phyloP scores from a whole-genome alignment of 2,329 filamentous ascomycete genomes.

The Curvularia eragrostidis region DNA sequence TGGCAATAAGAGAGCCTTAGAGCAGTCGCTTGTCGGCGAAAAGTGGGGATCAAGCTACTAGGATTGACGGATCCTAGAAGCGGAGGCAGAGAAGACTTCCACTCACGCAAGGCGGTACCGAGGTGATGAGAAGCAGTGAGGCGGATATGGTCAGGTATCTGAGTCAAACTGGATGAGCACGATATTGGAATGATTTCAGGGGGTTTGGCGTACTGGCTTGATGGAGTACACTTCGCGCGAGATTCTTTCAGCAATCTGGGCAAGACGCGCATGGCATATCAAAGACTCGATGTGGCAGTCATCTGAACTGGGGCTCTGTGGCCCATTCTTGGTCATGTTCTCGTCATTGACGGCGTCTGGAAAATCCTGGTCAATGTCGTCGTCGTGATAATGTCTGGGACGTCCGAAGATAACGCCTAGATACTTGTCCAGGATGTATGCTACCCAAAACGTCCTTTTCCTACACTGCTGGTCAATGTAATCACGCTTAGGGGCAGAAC shows the following conservation, averaged over 20 bases:
- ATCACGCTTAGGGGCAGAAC: slow-evolving; percentile 34
- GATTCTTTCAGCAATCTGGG: slow-evolving; percentile 41
- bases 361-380: slow-evolving; percentile 67
- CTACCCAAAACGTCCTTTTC: slow-evolving; percentile 67
- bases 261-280: slow-evolving; percentile 55
- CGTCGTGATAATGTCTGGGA: slow-evolving; percentile 55
- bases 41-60: slow-evolving; percentile 55
- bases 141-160: slow-evolving; percentile 42
- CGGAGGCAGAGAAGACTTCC: slow-evolving; percentile 49
- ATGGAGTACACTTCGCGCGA: slow-evolving; percentile 44
- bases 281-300: slow-evolving; percentile 61
- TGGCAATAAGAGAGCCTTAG: slow-evolving; percentile 45
- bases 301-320: slow-evolving; percentile 26
- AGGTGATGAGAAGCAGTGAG: slow-evolving; percentile 50
- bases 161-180: neutral
- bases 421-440: slow-evolving; percentile 68
- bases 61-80: slow-evolving; percentile 55
- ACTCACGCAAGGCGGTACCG: slow-evolving; percentile 47
- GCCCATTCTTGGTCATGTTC: slow-evolving; percentile 59
- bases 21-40: slow-evolving; percentile 46
- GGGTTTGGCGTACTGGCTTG: slow-evolving; percentile 30
- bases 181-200: neutral
- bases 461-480: slow-evolving; percentile 60
- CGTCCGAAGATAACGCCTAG: slow-evolving; percentile 45
- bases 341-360: slow-evolving; percentile 64